These are phyloP conservation scores for Epichloe coenophiala DNA, from an alignment of 2,329 filamentous ascomycete genomes.

Conservation along the genomic window DNA sequence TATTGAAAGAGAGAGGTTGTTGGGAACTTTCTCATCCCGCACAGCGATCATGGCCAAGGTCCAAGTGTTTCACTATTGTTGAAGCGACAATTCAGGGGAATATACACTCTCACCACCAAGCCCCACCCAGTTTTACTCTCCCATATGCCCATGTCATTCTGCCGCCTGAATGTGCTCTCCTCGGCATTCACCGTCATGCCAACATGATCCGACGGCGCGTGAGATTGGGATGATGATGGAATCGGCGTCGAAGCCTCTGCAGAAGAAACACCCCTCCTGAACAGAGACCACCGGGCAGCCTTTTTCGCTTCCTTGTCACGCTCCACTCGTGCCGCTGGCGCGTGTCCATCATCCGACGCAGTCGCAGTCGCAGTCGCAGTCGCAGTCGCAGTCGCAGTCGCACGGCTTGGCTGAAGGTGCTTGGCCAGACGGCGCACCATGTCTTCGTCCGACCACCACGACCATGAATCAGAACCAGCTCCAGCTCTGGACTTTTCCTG, in stretches of 20 bases:
- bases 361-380: background rate
- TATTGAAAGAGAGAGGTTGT: too few species aligned
- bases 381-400: constrained; percentile 4
- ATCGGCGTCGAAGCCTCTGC: background rate
- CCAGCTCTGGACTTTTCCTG: background rate
- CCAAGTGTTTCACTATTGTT: too few species aligned
- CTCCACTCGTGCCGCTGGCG: constrained; percentile 10
- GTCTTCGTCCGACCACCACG: constrained; percentile 32
- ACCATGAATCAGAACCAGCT: background rate
- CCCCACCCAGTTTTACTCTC: constrained; percentile 37
- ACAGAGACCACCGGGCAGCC: constrained; percentile 17
- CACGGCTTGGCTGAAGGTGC: constrained; percentile 25
- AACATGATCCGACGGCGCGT: constrained; percentile 12
- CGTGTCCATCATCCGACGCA: constrained; percentile 11
- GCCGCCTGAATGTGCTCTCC: constrained; percentile 35
- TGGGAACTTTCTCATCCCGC: too few species aligned
- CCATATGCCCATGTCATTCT: constrained; percentile 38
- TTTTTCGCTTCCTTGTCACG: constrained; percentile 17
- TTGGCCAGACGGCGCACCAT: constrained; percentile 32
- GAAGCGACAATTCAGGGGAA: background rate
- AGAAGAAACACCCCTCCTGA: constrained; percentile 13
- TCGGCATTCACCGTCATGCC: constrained; percentile 30
- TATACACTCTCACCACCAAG: constrained; percentile 24
- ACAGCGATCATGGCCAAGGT: too few species aligned
- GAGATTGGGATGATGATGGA: background rate